A percentile compares a stretch with the other conserved stretches of the same genome.
These are phyloP conservation scores for Talaromyces funiculosus DNA, from an alignment of 2,329 filamentous ascomycete genomes.

Conservation along the genomic window DNA sequence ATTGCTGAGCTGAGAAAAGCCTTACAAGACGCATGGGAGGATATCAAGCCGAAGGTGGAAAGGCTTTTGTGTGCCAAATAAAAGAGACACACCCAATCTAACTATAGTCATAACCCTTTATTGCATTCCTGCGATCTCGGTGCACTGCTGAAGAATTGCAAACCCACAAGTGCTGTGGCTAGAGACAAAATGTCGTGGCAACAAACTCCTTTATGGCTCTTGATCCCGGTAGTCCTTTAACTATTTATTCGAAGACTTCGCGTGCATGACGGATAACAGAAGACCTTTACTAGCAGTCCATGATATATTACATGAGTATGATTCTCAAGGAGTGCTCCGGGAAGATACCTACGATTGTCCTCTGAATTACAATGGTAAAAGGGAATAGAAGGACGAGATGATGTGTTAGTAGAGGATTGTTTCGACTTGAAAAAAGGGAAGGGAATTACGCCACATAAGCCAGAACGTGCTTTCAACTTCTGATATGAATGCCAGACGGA, in stretches of 20 bases:
- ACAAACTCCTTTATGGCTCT: slow-evolving; percentile 51
- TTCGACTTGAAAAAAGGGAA: too few relatives aligned
- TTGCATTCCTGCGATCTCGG: slow-evolving; percentile 38
- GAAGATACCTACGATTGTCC: too few relatives aligned
- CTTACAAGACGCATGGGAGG: too few relatives aligned
- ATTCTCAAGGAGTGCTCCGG: not conserved
- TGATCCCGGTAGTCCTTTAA: slow-evolving; percentile 37
- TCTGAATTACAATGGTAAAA: too few relatives aligned
- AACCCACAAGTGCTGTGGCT: slow-evolving; percentile 46
- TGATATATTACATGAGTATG: slow-evolving; percentile 5
- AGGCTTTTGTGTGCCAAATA: slow-evolving; percentile 40
- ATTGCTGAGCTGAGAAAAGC: too few relatives aligned
- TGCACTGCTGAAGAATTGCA: slow-evolving; percentile 27
- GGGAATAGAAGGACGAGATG: too few relatives aligned
- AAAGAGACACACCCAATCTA: slow-evolving; percentile 47
- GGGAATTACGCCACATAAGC: too few relatives aligned
- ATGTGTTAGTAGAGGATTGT: too few relatives aligned
- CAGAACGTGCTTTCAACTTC: too few relatives aligned
- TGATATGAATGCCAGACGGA: too few relatives aligned
- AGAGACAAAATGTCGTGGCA: slow-evolving; percentile 41
- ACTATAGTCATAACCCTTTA: slow-evolving; percentile 50
- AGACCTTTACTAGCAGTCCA: slow-evolving; percentile 7
- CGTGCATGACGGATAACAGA: not conserved
- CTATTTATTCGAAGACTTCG: slow-evolving; percentile 2
- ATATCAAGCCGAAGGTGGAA: slow-evolving; percentile 33